Evolutionary conservation across 2,329 filamentous ascomycete species (phyloP), one percentile per base, ranked within the genome.

Genomic region (Botrytis fragariae): DNA sequence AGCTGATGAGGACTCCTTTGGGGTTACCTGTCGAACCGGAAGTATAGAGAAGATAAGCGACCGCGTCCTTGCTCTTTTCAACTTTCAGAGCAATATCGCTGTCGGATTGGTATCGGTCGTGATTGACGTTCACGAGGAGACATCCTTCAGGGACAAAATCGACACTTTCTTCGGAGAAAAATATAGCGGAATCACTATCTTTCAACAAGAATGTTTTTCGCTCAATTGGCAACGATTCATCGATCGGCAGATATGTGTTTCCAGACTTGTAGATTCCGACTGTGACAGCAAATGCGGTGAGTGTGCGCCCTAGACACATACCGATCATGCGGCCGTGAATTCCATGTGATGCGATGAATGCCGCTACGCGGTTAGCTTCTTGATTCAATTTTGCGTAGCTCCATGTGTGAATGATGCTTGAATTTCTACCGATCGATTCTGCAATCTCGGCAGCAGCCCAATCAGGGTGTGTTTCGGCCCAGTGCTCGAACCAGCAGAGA

Each of bases 11-110:
- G 6, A 95, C 93, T 25, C 93, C 93, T 81, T 96, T 97, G 10
- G 93, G 92, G 4, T 93, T 86, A 16, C 93, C 93, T 0, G 93
- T 96, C 0, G 93, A 96, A 4, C 93, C 91, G 18, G 87, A 91
- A 75, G 89, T 92, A 82, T 95, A 96, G 81, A 96, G 95, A 74
- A 96, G 86, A 89, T 90, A 75, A 91, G 67, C 54, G n/a, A 71
- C 67, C 9, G 51, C n/a, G 29, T 69, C 51, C 42, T 60, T 44
- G 35, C 39, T 60, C n/a, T 42, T 69, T 51, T 42, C 20, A 14
- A 60, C 22, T n/a, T 59, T 18, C 16, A 42, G n/a, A n/a, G 67
- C 18, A 6, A 44, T 18, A 42, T 59, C 25, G 8, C 22, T 37
- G 9, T 37, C 35, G n/a, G 32, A 7, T 59, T 60, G 67, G 22